These are phyloP conservation scores for Tylopilus sp. DNA, from an alignment of 1,284 basidiomycete species.

Conservation along the genomic window DNA sequence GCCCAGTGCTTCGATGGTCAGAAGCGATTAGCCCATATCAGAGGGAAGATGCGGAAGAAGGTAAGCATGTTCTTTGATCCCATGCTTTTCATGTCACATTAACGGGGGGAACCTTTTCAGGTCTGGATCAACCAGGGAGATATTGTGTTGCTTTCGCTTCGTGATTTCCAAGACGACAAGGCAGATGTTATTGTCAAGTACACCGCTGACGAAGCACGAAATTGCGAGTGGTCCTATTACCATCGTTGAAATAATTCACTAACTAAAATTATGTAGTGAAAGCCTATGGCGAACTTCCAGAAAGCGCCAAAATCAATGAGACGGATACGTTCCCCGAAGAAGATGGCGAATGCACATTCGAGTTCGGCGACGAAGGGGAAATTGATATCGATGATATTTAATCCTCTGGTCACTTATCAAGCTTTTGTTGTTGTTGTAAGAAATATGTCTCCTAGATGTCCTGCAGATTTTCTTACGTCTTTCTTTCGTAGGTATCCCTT, in stretches of 20 bases:
- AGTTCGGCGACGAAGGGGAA: constrained; percentile 89
- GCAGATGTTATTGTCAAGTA: constrained; percentile 99
- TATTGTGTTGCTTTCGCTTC: constrained; percentile 95
- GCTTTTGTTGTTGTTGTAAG: constrained; percentile 26
- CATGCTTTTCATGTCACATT: background rate
- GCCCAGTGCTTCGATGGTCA: constrained; percentile 99
- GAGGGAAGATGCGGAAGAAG: constrained; percentile 99
- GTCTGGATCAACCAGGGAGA: constrained; percentile 99
- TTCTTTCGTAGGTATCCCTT: constrained; percentile 20
- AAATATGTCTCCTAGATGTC: background rate
- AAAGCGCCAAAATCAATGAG: constrained; percentile 99
- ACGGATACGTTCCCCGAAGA: constrained; percentile 94
- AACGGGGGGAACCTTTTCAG: constrained; percentile 54
- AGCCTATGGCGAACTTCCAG: constrained; percentile 97
- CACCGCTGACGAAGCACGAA: constrained; percentile 94
- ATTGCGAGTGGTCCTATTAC: constrained; percentile 56
- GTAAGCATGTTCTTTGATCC: constrained; percentile 53
- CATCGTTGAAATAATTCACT: constrained; percentile 1
- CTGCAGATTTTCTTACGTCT: constrained; percentile 8
- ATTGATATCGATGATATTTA: constrained; percentile 87
- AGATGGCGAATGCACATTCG: constrained; percentile 90
- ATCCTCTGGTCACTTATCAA: constrained; percentile 20
- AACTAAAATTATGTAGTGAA: constrained; percentile 70
- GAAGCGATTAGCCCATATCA: constrained; percentile 97
- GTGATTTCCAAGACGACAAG: constrained; percentile 99